A percentile compares a stretch with the other conserved stretches of the same genome.
phyloP scores from a whole-genome alignment of 169 alveolate species.

The Plasmodium billcollinsi region DNA sequence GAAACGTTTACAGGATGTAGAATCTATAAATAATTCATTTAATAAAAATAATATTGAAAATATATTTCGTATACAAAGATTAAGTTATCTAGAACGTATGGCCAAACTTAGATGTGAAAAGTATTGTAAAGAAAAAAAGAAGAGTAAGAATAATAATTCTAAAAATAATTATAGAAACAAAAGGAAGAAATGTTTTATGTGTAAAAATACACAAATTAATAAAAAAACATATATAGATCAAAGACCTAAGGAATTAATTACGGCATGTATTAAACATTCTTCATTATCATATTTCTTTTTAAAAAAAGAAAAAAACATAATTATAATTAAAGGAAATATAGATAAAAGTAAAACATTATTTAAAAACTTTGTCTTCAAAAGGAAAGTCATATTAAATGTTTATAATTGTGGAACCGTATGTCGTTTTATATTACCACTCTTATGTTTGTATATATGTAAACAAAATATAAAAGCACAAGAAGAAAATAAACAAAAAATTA shows the following conservation, averaged over 20 bases:
- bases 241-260: background rate
- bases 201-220: too few species aligned
- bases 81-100: too few species aligned
- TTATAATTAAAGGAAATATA: conserved; percentile 20
- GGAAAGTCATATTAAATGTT: conserved; percentile 6
- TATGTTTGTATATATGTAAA: conserved; percentile 50
- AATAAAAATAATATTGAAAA: too few species aligned
- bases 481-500: conserved; percentile 14
- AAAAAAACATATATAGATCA: background rate
- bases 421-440: conserved; percentile 32
- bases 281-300: background rate
- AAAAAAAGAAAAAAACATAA: background rate
- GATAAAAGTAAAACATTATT: conserved; percentile 5
- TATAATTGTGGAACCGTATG: conserved; percentile 60
- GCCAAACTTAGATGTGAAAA: background rate
- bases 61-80: too few species aligned
- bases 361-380: conserved; percentile 19
- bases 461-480: conserved; percentile 48
- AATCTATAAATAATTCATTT: too few species aligned
- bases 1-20: too few species aligned
- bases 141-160: too few species aligned
- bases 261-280: background rate
- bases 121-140: background rate
- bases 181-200: too few species aligned
- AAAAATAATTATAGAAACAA: background rate